Evolutionary conservation across 2,329 filamentous ascomycete genomes (phyloP).

Genomic region (Alternaria arborescens): DNA sequence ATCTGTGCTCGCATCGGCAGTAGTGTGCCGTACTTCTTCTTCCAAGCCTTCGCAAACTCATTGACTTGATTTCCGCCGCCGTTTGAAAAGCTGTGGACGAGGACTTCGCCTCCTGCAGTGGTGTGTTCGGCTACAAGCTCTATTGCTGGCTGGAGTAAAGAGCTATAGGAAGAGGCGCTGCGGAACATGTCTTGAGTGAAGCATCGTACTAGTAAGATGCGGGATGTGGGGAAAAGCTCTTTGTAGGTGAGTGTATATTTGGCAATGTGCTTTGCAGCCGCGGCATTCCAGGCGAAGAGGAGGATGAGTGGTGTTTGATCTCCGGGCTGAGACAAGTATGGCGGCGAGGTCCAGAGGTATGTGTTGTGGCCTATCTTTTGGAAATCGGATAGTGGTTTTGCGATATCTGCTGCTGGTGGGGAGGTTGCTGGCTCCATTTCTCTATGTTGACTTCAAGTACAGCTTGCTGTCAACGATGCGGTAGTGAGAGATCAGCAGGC

Average conservation of each 20-base stretch:
- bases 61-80: constrained; percentile 47
- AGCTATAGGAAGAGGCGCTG: constrained; percentile 21
- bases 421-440: constrained; percentile 22
- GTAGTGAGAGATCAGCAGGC: not conserved
- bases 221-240: constrained; percentile 41
- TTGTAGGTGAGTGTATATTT: constrained; percentile 49
- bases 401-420: not conserved
- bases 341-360: constrained; percentile 39
- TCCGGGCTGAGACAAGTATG: constrained; percentile 18
- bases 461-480: not conserved
- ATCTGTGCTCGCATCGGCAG: constrained; percentile 44
- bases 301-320: constrained; percentile 39
- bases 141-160: constrained; percentile 36
- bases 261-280: constrained; percentile 47
- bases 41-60: constrained; percentile 46
- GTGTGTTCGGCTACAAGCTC: constrained; percentile 36
- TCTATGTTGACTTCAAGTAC: not conserved
- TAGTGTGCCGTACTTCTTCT: constrained; percentile 18
- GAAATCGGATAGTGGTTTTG: constrained; percentile 42
- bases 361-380: constrained; percentile 46
- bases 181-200: constrained; percentile 45
- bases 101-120: constrained; percentile 33
- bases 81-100: constrained; percentile 50
- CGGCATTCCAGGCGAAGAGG: constrained; percentile 48
- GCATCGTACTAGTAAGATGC: constrained; percentile 44